A percentile compares a stretch with the other conserved stretches of the same genome.
Evolutionary conservation across 768 basidiomycete species (phyloP).

Genomic region (Chalciporus pseudorubinellus): DNA sequence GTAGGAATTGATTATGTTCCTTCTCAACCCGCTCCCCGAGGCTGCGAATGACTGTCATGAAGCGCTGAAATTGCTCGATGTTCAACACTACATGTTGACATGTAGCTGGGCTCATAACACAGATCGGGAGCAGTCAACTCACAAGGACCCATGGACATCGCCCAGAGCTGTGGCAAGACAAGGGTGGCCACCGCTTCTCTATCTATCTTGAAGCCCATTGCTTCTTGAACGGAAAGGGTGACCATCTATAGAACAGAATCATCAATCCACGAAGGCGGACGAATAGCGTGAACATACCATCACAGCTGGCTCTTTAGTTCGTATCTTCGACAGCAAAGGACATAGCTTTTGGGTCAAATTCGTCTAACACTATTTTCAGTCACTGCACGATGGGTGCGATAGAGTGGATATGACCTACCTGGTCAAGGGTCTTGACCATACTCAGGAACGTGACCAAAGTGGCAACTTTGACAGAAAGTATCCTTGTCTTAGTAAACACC

Average conservation of each 20-base stretch:
- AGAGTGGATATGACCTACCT: slow-evolving; percentile 45
- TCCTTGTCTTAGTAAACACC: slow-evolving; percentile 89
- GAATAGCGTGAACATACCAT: slow-evolving; percentile 53
- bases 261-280: neutral
- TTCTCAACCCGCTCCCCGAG: slow-evolving; percentile 84
- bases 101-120: neutral
- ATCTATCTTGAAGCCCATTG: slow-evolving; percentile 94
- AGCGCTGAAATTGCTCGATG: slow-evolving; percentile 84
- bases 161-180: slow-evolving; percentile 90
- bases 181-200: slow-evolving; percentile 88
- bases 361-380: slow-evolving; percentile 42
- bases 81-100: slow-evolving; percentile 55
- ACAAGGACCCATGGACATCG: slow-evolving; percentile 96
- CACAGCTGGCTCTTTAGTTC: slow-evolving; percentile 94
- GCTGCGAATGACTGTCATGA: slow-evolving; percentile 82
- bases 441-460: slow-evolving; percentile 78
- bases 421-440: slow-evolving; percentile 90
- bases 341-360: slow-evolving; percentile 95
- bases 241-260: slow-evolving; percentile 58
- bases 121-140: slow-evolving; percentile 28
- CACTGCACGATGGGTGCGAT: neutral
- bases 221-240: slow-evolving; percentile 86
- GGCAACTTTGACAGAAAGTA: slow-evolving; percentile 88
- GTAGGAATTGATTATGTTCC: slow-evolving; percentile 89
- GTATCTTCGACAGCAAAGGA: slow-evolving; percentile 89